phyloP scores from a whole-genome alignment of 257 asterid species.

The Scutellaria baicalensis region DNA sequence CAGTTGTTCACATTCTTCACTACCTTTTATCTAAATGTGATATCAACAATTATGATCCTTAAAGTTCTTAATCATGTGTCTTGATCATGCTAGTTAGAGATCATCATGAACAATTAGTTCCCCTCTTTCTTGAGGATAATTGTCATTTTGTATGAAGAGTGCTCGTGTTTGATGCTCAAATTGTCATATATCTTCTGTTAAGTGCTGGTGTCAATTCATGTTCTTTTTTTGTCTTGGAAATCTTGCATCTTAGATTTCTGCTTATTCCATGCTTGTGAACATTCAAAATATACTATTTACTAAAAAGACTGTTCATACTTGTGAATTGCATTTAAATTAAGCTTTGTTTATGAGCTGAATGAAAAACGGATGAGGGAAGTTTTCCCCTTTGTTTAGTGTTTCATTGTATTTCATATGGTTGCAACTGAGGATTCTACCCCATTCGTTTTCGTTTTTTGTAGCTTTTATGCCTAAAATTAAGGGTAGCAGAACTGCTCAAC shows the following conservation, averaged over 20 bases:
- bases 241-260: neutral
- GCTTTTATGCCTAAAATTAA: constrained; percentile 82
- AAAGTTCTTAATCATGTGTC: too few relatives aligned
- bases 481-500: constrained; percentile 50
- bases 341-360: neutral
- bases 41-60: too few relatives aligned
- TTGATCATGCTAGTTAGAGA: too few relatives aligned
- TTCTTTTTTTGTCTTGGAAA: too few relatives aligned
- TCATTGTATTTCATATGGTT: neutral
- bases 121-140: neutral
- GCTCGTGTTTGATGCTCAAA: neutral
- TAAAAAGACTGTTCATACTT: too few relatives aligned
- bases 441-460: constrained; percentile 31
- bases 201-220: neutral
- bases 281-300: too few relatives aligned
- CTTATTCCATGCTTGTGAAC: neutral
- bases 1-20: too few relatives aligned
- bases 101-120: too few relatives aligned
- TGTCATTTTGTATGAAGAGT: neutral
- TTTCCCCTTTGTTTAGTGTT: neutral
- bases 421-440: neutral
- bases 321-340: too few relatives aligned
- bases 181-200: too few relatives aligned
- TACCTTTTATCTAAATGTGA: too few relatives aligned
- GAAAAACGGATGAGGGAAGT: neutral